Conservation (phyloP, 1,139 yeast species). For the Pichia cactophila region DNA sequence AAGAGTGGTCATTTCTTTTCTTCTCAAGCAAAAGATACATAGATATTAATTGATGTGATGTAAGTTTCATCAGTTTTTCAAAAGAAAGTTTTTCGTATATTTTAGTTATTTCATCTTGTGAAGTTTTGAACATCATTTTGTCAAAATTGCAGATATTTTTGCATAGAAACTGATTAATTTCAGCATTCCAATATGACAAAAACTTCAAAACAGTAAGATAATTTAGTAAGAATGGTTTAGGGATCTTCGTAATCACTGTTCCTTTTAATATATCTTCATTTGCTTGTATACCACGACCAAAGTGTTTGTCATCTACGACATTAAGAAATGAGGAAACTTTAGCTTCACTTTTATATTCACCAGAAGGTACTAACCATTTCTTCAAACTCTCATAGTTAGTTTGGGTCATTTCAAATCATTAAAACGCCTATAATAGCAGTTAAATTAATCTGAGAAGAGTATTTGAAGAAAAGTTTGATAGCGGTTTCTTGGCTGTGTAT, state of each 20-base stretch:
- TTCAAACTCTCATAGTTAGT: neutral
- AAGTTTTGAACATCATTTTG: neutral
- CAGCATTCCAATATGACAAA: conserved; percentile 21
- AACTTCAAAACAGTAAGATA: conserved; percentile 40
- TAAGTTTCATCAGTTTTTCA: conserved; percentile 30
- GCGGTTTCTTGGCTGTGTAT: neutral
- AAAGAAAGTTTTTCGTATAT: conserved; percentile 31
- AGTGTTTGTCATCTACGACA: conserved; percentile 29
- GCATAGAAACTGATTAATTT: conserved; percentile 8
- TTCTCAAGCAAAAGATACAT: conserved; percentile 44
- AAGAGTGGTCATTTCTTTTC: conserved; percentile 34
- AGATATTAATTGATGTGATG: conserved; percentile 43
- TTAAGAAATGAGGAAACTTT: conserved; percentile 14
- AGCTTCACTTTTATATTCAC: neutral
- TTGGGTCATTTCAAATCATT: neutral
- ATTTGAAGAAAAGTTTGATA: too few species aligned
- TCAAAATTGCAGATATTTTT: conserved; percentile 2
- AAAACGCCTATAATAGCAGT: neutral
- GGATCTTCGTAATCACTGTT: conserved; percentile 33
- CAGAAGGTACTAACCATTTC: conserved; percentile 5
- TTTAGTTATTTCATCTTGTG: conserved; percentile 5
- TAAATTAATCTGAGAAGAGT: too few species aligned
- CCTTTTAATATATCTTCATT: conserved; percentile 29
- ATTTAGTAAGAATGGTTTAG: conserved; percentile 54
- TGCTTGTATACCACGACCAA: conserved; percentile 63